Conservation (phyloP, 73 alveolate genomes). For the Stentor roeselii region DNA sequence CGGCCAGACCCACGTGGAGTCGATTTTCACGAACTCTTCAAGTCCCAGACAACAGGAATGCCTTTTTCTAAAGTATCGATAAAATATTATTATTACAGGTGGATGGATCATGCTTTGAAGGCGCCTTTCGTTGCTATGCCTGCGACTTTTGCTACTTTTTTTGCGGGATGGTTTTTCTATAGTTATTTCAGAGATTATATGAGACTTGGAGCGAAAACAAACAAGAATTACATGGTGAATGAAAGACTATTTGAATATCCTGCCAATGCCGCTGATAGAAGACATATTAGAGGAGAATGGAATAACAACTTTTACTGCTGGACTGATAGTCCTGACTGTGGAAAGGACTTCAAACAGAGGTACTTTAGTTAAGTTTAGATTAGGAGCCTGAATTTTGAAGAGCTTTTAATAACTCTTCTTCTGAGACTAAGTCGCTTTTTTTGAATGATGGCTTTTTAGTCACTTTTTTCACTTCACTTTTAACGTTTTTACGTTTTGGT, state of each 20-base stretch:
- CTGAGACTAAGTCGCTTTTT: too few relatives aligned
- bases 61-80: not conserved
- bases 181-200: not conserved
- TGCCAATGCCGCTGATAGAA: not conserved
- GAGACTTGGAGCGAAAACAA: not conserved
- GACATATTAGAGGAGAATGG: conserved; percentile 18
- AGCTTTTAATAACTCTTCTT: too few relatives aligned
- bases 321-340: conserved; percentile 22
- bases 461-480: too few relatives aligned
- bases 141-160: not conserved
- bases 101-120: not conserved
- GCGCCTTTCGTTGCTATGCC: not conserved
- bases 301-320: conserved; percentile 6
- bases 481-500: too few relatives aligned
- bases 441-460: too few relatives aligned
- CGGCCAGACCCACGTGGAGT: conserved; percentile 23
- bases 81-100: not conserved
- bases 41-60: not conserved
- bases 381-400: not conserved
- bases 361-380: not conserved
- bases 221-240: not conserved
- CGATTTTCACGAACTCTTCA: not conserved
- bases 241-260: conserved; percentile 10
- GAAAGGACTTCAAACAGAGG: conserved; percentile 16
- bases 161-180: not conserved